Base-by-base conservation (phyloP, 2,329 filamentous ascomycete species). In the Microsporum canis region DNA sequence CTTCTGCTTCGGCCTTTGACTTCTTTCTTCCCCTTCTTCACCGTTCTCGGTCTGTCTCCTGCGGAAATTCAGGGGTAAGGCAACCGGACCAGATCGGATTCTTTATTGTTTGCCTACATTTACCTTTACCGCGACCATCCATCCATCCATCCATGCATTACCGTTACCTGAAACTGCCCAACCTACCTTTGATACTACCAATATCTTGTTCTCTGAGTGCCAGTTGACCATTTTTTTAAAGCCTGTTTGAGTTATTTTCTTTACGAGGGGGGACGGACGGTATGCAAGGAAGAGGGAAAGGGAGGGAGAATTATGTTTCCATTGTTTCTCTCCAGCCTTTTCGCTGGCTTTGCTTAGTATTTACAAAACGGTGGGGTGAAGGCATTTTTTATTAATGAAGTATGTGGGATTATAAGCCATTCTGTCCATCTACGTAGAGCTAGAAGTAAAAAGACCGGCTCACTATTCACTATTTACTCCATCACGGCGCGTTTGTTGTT, bases 131-230 rank as follows among this genome's bases (percentile, higher is more conserved):
- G 2, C 47, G 10, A 33, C 49, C 49, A 36, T 55, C 29, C 27
- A 33, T 53, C 27, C 47, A 33, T n/a, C 49, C 31, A 29, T 29
- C 45, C 45, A 55, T 55, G 33, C 49, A n/a, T 55, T 55, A 55
- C 49, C 33, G 49, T 55, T 55, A 55, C 49, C 49, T 23, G 29
- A 34, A 55, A n/a, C 49, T 10, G 31, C 49, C 33, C 45, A 17
- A 36, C 49, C 12, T n/a, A 17, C 49, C 23, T 55, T 7, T 17
- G 10, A 55, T 23, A 34, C n/a, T 5, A 29, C 45, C 34, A n/a
- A 55, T 55, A 29, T 55, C 49, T 55, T 55, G 49, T 55, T 55
- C 33, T 55, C 31, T 55, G 49, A 55, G 49, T 55, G 49, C 31
- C 23, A 5, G 49, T 55, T 55, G 31, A 55, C 49, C 29, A 55